Evolutionary conservation across 192 early-diverging fungal species (phyloP).

Genomic region (Funneliformis geosporum): DNA sequence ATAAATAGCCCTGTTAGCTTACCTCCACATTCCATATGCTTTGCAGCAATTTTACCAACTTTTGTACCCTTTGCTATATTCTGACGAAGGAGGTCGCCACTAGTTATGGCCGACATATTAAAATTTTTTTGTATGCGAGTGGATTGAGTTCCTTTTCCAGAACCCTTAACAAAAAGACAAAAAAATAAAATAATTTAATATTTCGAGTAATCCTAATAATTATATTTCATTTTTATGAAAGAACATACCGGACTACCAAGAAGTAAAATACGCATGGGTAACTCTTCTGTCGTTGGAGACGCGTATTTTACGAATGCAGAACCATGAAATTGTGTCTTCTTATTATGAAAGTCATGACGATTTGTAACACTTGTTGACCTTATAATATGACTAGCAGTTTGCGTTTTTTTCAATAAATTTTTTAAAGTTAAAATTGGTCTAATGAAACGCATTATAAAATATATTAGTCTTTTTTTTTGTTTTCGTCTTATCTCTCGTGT

Average conservation of each 20-base stretch:
- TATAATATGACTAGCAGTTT: not conserved
- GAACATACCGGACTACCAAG: not conserved
- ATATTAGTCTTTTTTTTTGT: not conserved
- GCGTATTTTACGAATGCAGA: not conserved
- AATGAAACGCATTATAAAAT: not conserved
- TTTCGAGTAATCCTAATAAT: not conserved
- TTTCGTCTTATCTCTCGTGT: too few relatives aligned
- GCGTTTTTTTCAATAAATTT: not conserved
- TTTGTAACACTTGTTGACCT: not conserved
- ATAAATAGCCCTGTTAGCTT: conserved; percentile 19
- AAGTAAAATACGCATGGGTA: not conserved
- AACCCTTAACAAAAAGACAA: conserved; percentile 59
- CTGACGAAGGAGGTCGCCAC: conserved; percentile 83
- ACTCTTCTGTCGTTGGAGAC: not conserved
- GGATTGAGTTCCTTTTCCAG: conserved; percentile 93
- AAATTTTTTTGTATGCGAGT: conserved; percentile 70
- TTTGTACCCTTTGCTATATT: conserved; percentile 73
- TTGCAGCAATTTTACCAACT: conserved; percentile 61
- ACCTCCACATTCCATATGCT: conserved; percentile 50
- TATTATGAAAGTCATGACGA: not conserved
- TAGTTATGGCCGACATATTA: conserved; percentile 71
- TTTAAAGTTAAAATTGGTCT: not conserved
- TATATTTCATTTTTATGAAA: not conserved
- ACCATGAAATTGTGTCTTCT: not conserved
- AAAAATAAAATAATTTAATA: not conserved